A percentile compares a stretch with the other conserved stretches of the same genome.
Conservation (phyloP, 139 green algal species). For the Astrephomene gubernaculifera region DNA sequence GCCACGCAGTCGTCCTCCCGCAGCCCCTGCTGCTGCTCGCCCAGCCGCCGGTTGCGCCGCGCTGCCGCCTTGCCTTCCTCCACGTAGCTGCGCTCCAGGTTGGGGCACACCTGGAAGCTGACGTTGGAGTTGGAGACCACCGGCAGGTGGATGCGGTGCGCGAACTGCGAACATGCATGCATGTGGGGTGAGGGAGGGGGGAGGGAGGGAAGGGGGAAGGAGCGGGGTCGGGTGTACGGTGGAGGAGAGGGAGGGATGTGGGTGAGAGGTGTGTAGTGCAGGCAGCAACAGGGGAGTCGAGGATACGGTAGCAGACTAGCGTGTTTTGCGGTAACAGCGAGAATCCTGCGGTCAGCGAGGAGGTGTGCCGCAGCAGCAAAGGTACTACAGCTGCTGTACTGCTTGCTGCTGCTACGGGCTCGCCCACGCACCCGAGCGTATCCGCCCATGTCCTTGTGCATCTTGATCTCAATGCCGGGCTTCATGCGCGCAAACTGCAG, state of each 20-base stretch:
- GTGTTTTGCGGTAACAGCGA: too few relatives aligned
- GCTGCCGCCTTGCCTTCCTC: neutral
- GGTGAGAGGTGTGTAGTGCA: too few relatives aligned
- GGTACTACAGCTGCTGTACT: too few relatives aligned
- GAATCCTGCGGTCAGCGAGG: too few relatives aligned
- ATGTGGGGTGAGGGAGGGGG: neutral
- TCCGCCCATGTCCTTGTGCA: constrained; percentile 67
- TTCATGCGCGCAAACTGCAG: constrained; percentile 79
- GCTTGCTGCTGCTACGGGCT: neutral
- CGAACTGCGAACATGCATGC: too few relatives aligned
- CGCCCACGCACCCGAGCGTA: constrained; percentile 56
- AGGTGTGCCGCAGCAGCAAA: too few relatives aligned
- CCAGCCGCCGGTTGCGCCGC: too few relatives aligned
- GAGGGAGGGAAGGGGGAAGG: neutral
- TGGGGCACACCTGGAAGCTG: constrained; percentile 47
- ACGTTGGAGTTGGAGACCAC: constrained; percentile 60
- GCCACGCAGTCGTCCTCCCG: constrained; percentile 15
- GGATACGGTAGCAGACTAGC: too few relatives aligned
- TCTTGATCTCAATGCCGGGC: constrained; percentile 55
- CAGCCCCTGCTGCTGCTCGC: neutral
- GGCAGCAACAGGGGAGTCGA: too few relatives aligned
- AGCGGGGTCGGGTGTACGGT: neutral
- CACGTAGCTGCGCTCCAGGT: neutral
- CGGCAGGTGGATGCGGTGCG: constrained; percentile 76
- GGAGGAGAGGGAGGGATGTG: neutral